A percentile compares a stretch with the other conserved stretches of the same genome.
phyloP scores from a whole-genome alignment of 1,284 basidiomycete genomes.

The Chalciporus sp. region DNA sequence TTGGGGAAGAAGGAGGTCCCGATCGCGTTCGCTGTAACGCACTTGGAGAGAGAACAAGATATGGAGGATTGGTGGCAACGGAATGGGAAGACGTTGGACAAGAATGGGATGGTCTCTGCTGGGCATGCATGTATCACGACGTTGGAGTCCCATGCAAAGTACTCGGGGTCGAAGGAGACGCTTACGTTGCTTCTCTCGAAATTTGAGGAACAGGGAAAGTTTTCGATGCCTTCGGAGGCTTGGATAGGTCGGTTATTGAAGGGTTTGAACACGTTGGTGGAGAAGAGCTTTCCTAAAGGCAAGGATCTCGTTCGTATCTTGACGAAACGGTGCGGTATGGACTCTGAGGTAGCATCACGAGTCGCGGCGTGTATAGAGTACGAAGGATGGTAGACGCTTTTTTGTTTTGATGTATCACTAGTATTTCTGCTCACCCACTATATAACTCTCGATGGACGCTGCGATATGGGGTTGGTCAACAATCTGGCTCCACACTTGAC shows the following conservation, averaged over 20 bases:
- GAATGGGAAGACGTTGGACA: conserved; percentile 25
- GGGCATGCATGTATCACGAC: conserved; percentile 35
- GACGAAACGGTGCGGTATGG: conserved; percentile 28
- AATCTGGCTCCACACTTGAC: too few relatives aligned
- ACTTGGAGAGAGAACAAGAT: conserved; percentile 29
- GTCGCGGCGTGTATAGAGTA: conserved; percentile 28
- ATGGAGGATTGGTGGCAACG: conserved; percentile 38
- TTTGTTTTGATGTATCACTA: neutral
- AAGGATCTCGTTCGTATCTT: conserved; percentile 29
- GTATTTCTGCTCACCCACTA: neutral
- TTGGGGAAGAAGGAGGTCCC: conserved; percentile 35
- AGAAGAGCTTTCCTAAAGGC: conserved; percentile 26
- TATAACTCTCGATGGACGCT: too few relatives aligned
- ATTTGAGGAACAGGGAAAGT: conserved; percentile 28
- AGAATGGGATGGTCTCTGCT: conserved; percentile 21
- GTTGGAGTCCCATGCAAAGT: conserved; percentile 21
- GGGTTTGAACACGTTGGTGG: conserved; percentile 21
- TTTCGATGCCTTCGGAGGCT: conserved; percentile 32
- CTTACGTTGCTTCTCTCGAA: conserved; percentile 18
- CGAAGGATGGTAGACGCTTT: neutral
- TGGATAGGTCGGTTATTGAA: conserved; percentile 31
- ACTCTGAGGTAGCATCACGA: conserved; percentile 27
- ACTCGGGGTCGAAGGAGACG: conserved; percentile 16
- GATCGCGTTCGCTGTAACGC: conserved; percentile 34
- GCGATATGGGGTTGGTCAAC: too few relatives aligned